These are phyloP conservation scores for Sarocladium kiliense DNA, from an alignment of 2,329 filamentous ascomycete genomes.

Conservation along the genomic window DNA sequence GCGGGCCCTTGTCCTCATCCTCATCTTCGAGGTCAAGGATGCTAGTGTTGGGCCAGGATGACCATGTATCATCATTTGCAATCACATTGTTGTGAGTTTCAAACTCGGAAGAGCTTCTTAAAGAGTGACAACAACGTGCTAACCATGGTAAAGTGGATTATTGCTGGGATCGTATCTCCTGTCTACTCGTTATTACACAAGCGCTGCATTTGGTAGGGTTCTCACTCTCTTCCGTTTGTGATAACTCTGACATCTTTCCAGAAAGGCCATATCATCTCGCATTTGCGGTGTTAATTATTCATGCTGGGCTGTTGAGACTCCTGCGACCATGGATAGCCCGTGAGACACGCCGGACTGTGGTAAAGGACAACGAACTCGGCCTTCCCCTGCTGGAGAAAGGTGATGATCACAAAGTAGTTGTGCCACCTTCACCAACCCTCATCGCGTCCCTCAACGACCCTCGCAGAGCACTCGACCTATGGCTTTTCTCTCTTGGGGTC, in stretches of 20 bases:
- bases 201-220: slow-evolving; percentile 1
- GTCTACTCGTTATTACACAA: slow-evolving; percentile 4
- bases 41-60: background rate
- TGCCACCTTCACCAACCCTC: background rate
- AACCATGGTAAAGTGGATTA: background rate
- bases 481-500: background rate
- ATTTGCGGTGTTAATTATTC: background rate
- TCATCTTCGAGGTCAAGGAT: background rate
- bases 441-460: background rate
- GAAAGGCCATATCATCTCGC: slow-evolving; percentile 5
- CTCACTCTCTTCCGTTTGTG: background rate
- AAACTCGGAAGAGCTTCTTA: background rate
- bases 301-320: background rate
- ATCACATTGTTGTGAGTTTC: background rate
- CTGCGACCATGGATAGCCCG: background rate
- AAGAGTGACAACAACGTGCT: background rate
- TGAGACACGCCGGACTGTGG: background rate
- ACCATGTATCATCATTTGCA: slow-evolving; percentile 7
- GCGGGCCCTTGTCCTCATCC: background rate
- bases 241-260: background rate
- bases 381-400: background rate
- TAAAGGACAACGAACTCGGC: background rate
- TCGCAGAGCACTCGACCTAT: background rate
- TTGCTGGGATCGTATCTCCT: background rate
- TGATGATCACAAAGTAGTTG: background rate